Percentiles rank a stretch among this genome's conserved stretches.
Evolutionary conservation across 129 eudicot species (phyloP).

Genomic region (Silybum marianum): DNA sequence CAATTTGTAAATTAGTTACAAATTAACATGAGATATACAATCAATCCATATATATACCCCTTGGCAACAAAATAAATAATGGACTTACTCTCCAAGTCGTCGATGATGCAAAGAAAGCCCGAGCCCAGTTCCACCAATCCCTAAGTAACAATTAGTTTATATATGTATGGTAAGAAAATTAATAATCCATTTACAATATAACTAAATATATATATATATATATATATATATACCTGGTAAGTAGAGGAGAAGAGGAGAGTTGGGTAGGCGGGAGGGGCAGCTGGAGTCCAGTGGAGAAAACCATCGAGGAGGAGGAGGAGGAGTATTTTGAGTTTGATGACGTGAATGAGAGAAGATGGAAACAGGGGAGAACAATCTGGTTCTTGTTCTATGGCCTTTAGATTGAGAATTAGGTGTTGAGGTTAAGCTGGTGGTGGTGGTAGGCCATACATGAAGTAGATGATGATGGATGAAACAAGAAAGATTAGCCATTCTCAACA

Average conservation of each 20-base stretch:
- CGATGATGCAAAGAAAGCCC: slow-evolving; percentile 67
- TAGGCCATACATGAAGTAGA: neutral
- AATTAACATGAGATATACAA: neutral
- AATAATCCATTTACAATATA: neutral
- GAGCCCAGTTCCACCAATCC: slow-evolving; percentile 67
- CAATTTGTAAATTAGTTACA: too few species aligned
- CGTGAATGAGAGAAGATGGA: neutral
- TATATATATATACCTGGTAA: slow-evolving; percentile 50
- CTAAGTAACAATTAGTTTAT: slow-evolving; percentile 41
- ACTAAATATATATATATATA: neutral
- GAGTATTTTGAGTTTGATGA: neutral
- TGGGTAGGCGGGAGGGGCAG: slow-evolving; percentile 35
- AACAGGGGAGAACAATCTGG: neutral
- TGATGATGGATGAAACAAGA: neutral
- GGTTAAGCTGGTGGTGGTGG: neutral
- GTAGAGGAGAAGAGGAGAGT: slow-evolving; percentile 70
- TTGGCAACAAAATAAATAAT: too few species aligned
- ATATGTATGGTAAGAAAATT: neutral
- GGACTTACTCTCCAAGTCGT: slow-evolving; percentile 65
- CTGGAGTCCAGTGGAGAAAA: slow-evolving; percentile 63
- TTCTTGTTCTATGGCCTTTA: neutral
- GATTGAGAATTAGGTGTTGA: neutral
- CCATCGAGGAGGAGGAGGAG: slow-evolving; percentile 69
- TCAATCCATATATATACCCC: neutral
- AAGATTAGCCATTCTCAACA: neutral